Conservation (phyloP, 257 asterid genomes). For the Nicotiana undulata region DNA sequence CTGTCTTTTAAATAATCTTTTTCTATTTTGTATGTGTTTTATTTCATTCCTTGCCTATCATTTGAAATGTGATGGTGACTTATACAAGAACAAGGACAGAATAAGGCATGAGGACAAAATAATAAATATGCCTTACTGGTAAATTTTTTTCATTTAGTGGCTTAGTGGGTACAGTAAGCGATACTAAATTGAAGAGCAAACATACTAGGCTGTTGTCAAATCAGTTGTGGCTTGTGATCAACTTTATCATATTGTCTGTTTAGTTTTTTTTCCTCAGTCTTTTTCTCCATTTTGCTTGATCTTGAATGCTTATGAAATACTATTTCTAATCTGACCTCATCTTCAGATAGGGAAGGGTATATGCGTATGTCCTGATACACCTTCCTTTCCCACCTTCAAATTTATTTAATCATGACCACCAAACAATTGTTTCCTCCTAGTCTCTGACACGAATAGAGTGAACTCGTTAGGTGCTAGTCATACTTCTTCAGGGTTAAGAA, state of each 20-base stretch:
- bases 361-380: neutral
- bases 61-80: neutral
- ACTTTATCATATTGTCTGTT: neutral
- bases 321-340: neutral
- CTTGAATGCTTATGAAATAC: neutral
- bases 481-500: neutral
- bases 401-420: neutral
- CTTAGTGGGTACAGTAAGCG: neutral
- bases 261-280: neutral
- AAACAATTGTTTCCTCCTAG: neutral
- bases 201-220: neutral
- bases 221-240: slow-evolving; percentile 3
- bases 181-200: neutral
- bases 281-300: neutral
- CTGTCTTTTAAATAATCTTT: neutral
- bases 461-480: neutral
- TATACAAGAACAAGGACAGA: neutral
- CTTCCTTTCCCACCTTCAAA: slow-evolving; percentile 3
- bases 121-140: neutral
- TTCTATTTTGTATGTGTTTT: neutral
- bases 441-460: neutral
- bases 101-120: neutral
- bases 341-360: neutral
- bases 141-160: neutral
- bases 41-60: neutral